A percentile compares a stretch with the other conserved stretches of the same genome.
These are phyloP conservation scores for Kwoniella europaea DNA, from an alignment of 768 basidiomycete species.

Conservation along the genomic window DNA sequence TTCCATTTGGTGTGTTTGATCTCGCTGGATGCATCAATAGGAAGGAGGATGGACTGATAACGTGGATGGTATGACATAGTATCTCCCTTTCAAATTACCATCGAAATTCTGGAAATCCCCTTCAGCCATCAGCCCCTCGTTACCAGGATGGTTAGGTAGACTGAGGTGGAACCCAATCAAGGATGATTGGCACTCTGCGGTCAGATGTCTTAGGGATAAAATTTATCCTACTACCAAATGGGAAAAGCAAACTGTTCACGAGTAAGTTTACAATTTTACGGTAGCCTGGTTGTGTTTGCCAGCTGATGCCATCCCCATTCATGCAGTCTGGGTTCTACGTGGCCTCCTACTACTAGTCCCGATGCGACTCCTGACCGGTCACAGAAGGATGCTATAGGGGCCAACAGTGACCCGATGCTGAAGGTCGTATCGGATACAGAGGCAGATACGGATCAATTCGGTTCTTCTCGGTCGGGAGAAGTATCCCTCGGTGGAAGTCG, in stretches of 20 bases:
- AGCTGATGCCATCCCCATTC: too few relatives aligned
- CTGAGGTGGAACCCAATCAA: conserved; percentile 41
- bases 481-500: not conserved
- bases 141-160: conserved; percentile 31
- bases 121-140: not conserved
- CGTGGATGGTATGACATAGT: not conserved
- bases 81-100: conserved; percentile 34
- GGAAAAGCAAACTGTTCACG: conserved; percentile 12
- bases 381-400: too few relatives aligned
- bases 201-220: conserved; percentile 10
- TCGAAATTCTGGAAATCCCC: conserved; percentile 21
- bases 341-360: not conserved
- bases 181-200: conserved; percentile 25
- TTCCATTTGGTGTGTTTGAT: not conserved
- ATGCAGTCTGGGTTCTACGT: not conserved
- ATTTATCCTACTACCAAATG: conserved; percentile 13
- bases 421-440: not conserved
- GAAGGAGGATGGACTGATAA: not conserved
- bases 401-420: not conserved
- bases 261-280: conserved; percentile 6
- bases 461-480: not conserved
- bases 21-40: not conserved
- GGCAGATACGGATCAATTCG: not conserved
- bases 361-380: too few relatives aligned
- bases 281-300: too few relatives aligned